Conservation (phyloP, 2,329 filamentous ascomycete genomes). For the Alternaria triticimaculans region DNA sequence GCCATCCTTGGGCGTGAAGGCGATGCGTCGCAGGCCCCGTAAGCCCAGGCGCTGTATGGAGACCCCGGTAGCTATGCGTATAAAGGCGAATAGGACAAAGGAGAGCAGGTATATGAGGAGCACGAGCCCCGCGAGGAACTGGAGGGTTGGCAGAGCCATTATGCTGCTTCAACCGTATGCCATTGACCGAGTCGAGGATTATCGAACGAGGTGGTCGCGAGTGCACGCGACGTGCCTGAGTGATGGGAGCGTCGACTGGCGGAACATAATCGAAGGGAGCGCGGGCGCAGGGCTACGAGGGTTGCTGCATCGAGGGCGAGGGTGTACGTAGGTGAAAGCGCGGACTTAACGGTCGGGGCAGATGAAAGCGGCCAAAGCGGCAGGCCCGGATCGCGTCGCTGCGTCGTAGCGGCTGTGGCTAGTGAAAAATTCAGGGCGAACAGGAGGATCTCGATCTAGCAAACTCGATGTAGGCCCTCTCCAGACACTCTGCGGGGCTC, state of each 20-base stretch:
- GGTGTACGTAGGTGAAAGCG: slow-evolving; percentile 9
- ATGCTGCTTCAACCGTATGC: slow-evolving; percentile 30
- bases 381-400: slow-evolving; percentile 15
- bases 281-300: slow-evolving; percentile 23
- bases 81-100: slow-evolving; percentile 90
- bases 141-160: slow-evolving; percentile 56
- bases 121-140: slow-evolving; percentile 84
- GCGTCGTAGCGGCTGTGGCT: not conserved
- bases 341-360: slow-evolving; percentile 11
- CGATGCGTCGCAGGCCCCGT: slow-evolving; percentile 86
- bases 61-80: slow-evolving; percentile 90
- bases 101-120: slow-evolving; percentile 88
- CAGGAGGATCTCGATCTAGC: not conserved
- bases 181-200: slow-evolving; percentile 29
- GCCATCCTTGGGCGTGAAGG: slow-evolving; percentile 88
- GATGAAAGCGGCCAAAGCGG: slow-evolving; percentile 22
- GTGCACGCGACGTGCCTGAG: slow-evolving; percentile 39
- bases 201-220: slow-evolving; percentile 24
- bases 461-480: not conserved
- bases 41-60: slow-evolving; percentile 97
- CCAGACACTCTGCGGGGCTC: slow-evolving; percentile 9
- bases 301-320: slow-evolving; percentile 23
- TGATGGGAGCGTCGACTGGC: slow-evolving; percentile 20
- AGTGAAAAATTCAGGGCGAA: not conserved
- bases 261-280: slow-evolving; percentile 41